phyloP scores from a whole-genome alignment of 371 early-diverging fungal species.

The Rhizopus stolonifer region DNA sequence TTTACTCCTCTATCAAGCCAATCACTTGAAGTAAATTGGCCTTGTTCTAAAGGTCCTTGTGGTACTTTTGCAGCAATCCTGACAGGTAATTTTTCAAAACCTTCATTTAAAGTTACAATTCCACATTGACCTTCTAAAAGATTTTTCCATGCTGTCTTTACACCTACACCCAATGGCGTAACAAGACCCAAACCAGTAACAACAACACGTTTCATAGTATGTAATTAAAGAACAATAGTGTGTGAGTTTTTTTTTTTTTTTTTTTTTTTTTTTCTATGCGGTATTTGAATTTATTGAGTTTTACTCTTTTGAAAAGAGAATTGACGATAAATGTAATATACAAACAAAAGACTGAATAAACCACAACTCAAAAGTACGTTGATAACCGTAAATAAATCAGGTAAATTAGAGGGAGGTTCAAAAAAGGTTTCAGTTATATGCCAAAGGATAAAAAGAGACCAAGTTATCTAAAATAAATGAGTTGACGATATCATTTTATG shows the following conservation, averaged over 20 bases:
- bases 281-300: slow-evolving; percentile 9
- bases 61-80: slow-evolving; percentile 80
- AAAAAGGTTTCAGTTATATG: slow-evolving; percentile 61
- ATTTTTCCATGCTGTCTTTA: slow-evolving; percentile 71
- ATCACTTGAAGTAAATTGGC: slow-evolving; percentile 65
- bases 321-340: slow-evolving; percentile 67
- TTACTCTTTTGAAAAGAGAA: slow-evolving; percentile 20
- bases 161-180: slow-evolving; percentile 85
- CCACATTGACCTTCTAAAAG: slow-evolving; percentile 77
- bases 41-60: slow-evolving; percentile 48
- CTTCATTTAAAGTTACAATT: slow-evolving; percentile 63
- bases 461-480: slow-evolving; percentile 33
- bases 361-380: slow-evolving; percentile 74
- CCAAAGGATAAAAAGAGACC: slow-evolving; percentile 52
- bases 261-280: not conserved
- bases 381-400: slow-evolving; percentile 78
- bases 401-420: slow-evolving; percentile 68
- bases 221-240: not conserved
- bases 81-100: slow-evolving; percentile 71
- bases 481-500: too few relatives aligned
- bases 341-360: slow-evolving; percentile 60
- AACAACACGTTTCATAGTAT: slow-evolving; percentile 65
- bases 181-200: slow-evolving; percentile 96
- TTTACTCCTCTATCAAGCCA: slow-evolving; percentile 75
- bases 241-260: not conserved